Percentiles rank a stretch among this genome's conserved stretches.
Conservation (phyloP, 2,329 filamentous ascomycete species). For the Chaetomium globosum region DNA sequence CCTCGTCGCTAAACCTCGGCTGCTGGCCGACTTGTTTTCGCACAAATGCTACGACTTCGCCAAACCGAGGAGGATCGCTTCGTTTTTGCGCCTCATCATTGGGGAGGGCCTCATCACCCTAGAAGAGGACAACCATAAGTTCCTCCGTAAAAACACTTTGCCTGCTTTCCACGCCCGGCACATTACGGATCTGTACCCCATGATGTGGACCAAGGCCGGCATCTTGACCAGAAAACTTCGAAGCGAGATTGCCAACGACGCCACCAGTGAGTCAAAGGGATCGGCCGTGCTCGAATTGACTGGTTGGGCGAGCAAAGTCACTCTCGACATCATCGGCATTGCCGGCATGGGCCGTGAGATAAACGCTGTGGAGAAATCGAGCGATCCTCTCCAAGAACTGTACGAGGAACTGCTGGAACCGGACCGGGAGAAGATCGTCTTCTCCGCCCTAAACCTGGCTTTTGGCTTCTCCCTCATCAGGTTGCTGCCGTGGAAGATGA, state of each 20-base stretch:
- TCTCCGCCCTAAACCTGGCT: conserved; percentile 40
- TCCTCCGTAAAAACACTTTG: conserved; percentile 66
- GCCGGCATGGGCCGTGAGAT: conserved; percentile 61
- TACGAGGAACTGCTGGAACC: conserved; percentile 53
- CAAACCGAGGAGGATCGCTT: conserved; percentile 15
- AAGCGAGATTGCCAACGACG: conserved; percentile 16
- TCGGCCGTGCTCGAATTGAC: conserved; percentile 19
- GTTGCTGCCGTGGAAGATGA: conserved; percentile 52
- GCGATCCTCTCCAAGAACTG: conserved; percentile 49
- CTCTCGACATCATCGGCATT: conserved; percentile 62
- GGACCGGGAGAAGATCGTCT: conserved; percentile 50
- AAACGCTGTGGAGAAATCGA: conserved; percentile 45
- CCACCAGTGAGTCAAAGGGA: conserved; percentile 16
- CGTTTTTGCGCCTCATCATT: conserved; percentile 55
- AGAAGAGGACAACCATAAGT: conserved; percentile 72
- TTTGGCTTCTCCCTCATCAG: conserved; percentile 45
- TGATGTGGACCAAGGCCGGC: conserved; percentile 65
- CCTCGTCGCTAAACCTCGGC: conserved; percentile 18
- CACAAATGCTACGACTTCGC: conserved; percentile 23
- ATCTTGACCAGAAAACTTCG: conserved; percentile 44
- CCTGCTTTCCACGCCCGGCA: conserved; percentile 70
- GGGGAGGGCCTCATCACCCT: conserved; percentile 63
- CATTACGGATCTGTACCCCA: conserved; percentile 69
- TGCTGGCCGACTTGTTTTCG: conserved; percentile 15
- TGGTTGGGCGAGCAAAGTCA: conserved; percentile 55